These are phyloP conservation scores for Aquilaria agallochum DNA, from an alignment of 441 rosid species.

Conservation along the genomic window DNA sequence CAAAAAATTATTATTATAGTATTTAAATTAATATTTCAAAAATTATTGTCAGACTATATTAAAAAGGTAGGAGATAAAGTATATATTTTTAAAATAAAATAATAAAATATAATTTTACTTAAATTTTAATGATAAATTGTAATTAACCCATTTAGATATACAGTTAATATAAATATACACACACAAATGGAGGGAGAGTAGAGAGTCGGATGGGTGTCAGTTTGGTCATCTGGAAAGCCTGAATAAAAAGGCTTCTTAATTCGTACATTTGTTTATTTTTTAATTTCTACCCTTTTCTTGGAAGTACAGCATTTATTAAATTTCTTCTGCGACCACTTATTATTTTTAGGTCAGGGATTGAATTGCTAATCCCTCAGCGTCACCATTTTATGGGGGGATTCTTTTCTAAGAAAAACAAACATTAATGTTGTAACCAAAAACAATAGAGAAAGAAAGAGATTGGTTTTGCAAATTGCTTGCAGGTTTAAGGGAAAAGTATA, in stretches of 20 bases:
- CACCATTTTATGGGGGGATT: neutral
- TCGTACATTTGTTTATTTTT: conserved; percentile 8
- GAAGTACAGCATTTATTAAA: neutral
- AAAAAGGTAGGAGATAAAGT: too few relatives aligned
- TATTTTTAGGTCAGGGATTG: neutral
- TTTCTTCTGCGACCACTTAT: neutral
- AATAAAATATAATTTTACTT: too few relatives aligned
- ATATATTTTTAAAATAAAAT: too few relatives aligned
- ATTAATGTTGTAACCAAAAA: neutral
- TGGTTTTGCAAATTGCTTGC: too few relatives aligned
- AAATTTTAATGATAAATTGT: too few relatives aligned
- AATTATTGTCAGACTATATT: too few relatives aligned
- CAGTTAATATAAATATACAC: neutral
- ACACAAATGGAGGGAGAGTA: conserved; percentile 3
- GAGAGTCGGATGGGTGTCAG: conserved; percentile 24
- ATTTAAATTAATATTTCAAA: too few relatives aligned
- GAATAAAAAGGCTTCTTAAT: conserved; percentile 35
- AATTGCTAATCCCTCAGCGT: too few relatives aligned
- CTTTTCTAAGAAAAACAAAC: neutral
- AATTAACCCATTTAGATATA: neutral
- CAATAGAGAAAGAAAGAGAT: neutral
- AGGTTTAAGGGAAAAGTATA: too few relatives aligned
- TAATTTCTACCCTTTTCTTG: neutral
- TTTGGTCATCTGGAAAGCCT: conserved; percentile 55
- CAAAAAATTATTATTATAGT: too few relatives aligned